Evolutionary conservation across 805 yeast genomes (phyloP).

Genomic region (Metschnikowia corniflorae): DNA sequence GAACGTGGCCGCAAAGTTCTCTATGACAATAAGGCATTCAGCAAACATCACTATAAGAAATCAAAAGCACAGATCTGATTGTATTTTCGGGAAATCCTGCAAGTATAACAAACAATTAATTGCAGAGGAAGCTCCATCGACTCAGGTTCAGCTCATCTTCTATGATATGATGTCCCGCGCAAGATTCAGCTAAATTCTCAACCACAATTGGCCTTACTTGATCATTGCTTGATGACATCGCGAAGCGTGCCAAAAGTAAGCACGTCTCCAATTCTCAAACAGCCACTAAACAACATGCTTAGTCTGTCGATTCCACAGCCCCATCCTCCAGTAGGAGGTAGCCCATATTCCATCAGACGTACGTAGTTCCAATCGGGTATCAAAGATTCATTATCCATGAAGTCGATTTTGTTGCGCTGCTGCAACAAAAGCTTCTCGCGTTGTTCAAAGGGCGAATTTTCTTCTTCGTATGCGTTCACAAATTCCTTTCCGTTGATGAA

Average conservation of each 20-base stretch:
- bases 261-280: slow-evolving; percentile 68
- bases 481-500: slow-evolving; percentile 78
- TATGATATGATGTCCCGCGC: too few relatives aligned
- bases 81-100: too few relatives aligned
- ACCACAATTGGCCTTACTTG: too few relatives aligned
- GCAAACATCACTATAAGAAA: too few relatives aligned
- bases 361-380: slow-evolving; percentile 72
- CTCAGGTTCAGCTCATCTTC: too few relatives aligned
- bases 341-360: slow-evolving; percentile 80
- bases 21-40: too few relatives aligned
- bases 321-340: slow-evolving; percentile 99
- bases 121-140: too few relatives aligned
- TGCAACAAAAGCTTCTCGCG: slow-evolving; percentile 59
- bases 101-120: too few relatives aligned
- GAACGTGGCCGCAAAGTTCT: too few relatives aligned
- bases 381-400: slow-evolving; percentile 57
- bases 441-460: slow-evolving; percentile 81
- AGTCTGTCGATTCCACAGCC: slow-evolving; percentile 92
- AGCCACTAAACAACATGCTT: slow-evolving; percentile 69
- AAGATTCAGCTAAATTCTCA: too few relatives aligned
- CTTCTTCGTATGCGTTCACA: slow-evolving; percentile 94
- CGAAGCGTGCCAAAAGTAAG: slow-evolving; percentile 69
- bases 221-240: slow-evolving; percentile 58
- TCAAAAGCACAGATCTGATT: too few relatives aligned
- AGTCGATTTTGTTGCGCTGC: slow-evolving; percentile 42